Conservation (phyloP, 1,139 yeast species). For the Debaryomyces subglobosus region DNA sequence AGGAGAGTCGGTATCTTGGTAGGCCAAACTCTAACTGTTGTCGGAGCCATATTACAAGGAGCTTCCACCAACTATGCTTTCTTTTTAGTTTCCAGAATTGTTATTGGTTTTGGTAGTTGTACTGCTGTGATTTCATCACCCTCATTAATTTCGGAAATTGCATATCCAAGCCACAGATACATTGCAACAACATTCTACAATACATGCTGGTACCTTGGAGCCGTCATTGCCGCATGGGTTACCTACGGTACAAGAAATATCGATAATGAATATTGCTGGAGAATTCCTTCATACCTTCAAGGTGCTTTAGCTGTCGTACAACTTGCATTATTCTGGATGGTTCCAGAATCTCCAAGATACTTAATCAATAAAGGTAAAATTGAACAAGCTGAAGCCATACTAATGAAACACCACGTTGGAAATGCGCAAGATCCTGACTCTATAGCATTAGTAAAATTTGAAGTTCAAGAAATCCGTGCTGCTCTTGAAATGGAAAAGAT, state of each 20-base stretch:
- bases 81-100: conserved; percentile 40
- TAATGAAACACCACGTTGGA: conserved; percentile 47
- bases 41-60: conserved; percentile 49
- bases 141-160: conserved; percentile 42
- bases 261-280: conserved; percentile 38
- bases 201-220: conserved; percentile 56
- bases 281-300: conserved; percentile 51
- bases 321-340: conserved; percentile 30
- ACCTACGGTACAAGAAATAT: conserved; percentile 49
- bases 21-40: conserved; percentile 29
- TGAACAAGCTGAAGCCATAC: conserved; percentile 42
- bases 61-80: conserved; percentile 41
- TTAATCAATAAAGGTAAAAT: conserved; percentile 39
- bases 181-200: conserved; percentile 49
- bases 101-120: conserved; percentile 47
- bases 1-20: conserved; percentile 33
- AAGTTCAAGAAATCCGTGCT: conserved; percentile 47
- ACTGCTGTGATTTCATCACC: conserved; percentile 44
- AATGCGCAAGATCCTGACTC: conserved; percentile 31
- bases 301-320: conserved; percentile 35
- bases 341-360: conserved; percentile 54
- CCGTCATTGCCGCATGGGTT: conserved; percentile 57
- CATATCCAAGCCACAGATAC: conserved; percentile 54
- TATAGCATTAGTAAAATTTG: conserved; percentile 43
- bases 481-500: conserved; percentile 40